A percentile compares a stretch with the other conserved stretches of the same genome.
Evolutionary conservation across 2,329 filamentous ascomycete species (phyloP).

Genomic region (Sordariomycetes sp.): DNA sequence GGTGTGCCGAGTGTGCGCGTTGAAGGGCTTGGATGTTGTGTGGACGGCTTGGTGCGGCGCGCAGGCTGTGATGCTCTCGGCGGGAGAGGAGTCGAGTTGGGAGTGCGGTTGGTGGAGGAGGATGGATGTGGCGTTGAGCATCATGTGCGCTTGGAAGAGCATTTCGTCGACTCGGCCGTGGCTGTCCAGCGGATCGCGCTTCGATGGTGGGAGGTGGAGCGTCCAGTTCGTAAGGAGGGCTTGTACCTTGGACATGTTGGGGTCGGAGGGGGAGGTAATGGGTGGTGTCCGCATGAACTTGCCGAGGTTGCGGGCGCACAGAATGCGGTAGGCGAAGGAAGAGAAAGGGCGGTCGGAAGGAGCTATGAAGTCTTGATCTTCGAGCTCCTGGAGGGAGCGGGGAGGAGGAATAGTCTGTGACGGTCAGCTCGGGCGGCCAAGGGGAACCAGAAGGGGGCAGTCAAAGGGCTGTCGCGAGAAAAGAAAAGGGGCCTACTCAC

Average conservation of each 20-base stretch:
- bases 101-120: constrained; percentile 74
- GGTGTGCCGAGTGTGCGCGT: constrained; percentile 69
- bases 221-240: constrained; percentile 61
- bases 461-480: neutral
- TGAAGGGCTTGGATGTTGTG: constrained; percentile 43
- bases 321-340: constrained; percentile 77
- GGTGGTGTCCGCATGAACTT: constrained; percentile 56
- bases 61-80: constrained; percentile 53
- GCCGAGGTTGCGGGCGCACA: constrained; percentile 70
- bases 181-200: constrained; percentile 55
- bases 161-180: constrained; percentile 75
- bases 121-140: constrained; percentile 57
- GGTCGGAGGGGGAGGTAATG: constrained; percentile 42
- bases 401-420: constrained; percentile 46
- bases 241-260: constrained; percentile 42
- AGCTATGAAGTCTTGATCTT: constrained; percentile 64
- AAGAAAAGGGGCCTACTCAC: constrained; percentile 27
- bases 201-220: constrained; percentile 65
- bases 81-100: constrained; percentile 57
- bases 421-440: too few species aligned
- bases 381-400: constrained; percentile 63
- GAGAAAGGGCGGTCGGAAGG: constrained; percentile 61
- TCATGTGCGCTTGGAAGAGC: constrained; percentile 86
- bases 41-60: constrained; percentile 47
- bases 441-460: too few species aligned